A percentile compares a stretch with the other conserved stretches of the same genome.
Conservation (phyloP, 2,329 filamentous ascomycete genomes). For the Trichoderma simmonsii region DNA sequence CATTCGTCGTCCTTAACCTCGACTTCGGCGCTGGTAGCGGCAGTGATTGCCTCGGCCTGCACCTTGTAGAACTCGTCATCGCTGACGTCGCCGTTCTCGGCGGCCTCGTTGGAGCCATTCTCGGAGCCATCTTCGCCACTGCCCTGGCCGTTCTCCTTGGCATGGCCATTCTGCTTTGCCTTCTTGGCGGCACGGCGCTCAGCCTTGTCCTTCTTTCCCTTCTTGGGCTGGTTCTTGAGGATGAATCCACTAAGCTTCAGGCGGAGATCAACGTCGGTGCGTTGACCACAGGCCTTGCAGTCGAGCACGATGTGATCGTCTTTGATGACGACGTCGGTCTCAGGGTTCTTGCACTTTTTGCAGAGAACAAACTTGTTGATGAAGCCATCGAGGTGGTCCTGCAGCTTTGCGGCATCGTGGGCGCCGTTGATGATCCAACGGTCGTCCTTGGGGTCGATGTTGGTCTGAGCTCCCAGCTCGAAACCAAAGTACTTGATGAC, state of each 20-base stretch:
- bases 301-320: conserved; percentile 88
- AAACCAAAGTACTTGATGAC: conserved; percentile 99
- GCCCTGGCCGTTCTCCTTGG: conserved; percentile 55
- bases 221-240: conserved; percentile 87
- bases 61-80: conserved; percentile 92
- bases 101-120: conserved; percentile 48
- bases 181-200: conserved; percentile 87
- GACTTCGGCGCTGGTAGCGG: conserved; percentile 48
- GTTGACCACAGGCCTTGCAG: conserved; percentile 98
- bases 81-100: conserved; percentile 65
- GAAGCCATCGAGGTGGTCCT: conserved; percentile 97
- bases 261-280: conserved; percentile 84
- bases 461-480: conserved; percentile 97
- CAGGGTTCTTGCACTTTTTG: conserved; percentile 99
- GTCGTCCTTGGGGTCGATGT: conserved; percentile 93
- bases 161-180: conserved; percentile 72
- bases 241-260: conserved; percentile 98
- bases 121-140: conserved; percentile 55
- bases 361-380: conserved; percentile 98
- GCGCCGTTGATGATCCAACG: conserved; percentile 99
- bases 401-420: conserved; percentile 90
- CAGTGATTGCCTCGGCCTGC: conserved; percentile 60
- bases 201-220: conserved; percentile 97
- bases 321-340: conserved; percentile 95
- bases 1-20: conserved; percentile 84